Base-by-base conservation (phyloP, 1,284 basidiomycete genomes). In the Boletellus deceptivus region DNA sequence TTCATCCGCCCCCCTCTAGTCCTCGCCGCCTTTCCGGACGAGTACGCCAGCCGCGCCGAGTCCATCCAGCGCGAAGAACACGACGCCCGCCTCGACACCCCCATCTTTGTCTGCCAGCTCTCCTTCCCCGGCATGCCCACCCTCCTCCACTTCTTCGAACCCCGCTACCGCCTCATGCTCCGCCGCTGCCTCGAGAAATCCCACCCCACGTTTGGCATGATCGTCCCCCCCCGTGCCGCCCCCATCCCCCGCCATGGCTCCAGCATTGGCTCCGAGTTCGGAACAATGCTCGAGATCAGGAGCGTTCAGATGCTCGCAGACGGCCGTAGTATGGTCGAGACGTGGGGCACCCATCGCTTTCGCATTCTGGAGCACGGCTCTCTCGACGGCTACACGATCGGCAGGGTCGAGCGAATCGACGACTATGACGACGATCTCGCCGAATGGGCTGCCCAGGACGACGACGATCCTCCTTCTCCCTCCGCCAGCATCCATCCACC, bases 71-170 rank as follows among this genome's bases (percentile, higher is more conserved):
- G 80, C 43, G 91, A 92, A 61, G 89, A 91, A 66, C 84, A 83
- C 45, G 80, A 91, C 61, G 77, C 83, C 6, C 77, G 86, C 25
- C 78, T 95, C 47, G 84, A 93, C 64, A 94, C 91, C 13, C 93
- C 95, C 42, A 87, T 98, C 57, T 94, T 98, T 60, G 84, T 95
- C 55, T 92, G 88, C 65, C 89, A 91, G 46, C 82, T 97, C 43
- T 84, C 86, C 40, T 98, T 96, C 72, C 94, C 94, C 1, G 86
- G 86, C 47, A 86, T 94, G 76, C 93, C 93, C 17, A 94, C 89
- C 41, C 78, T 90, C 50, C 73, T 98, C 33, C 93, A 97, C 70
- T 86, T 98, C 62, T 97, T 92, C 64, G 95, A 98, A 68, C 94
- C 95, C 0, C 78, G 89, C 72, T 77, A 98, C 68, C 85, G 93